Evolutionary conservation across 2,329 filamentous ascomycete genomes (phyloP), one percentile per base, ranked within the genome.

Genomic region (Coniosporium tulheliwenetii): DNA sequence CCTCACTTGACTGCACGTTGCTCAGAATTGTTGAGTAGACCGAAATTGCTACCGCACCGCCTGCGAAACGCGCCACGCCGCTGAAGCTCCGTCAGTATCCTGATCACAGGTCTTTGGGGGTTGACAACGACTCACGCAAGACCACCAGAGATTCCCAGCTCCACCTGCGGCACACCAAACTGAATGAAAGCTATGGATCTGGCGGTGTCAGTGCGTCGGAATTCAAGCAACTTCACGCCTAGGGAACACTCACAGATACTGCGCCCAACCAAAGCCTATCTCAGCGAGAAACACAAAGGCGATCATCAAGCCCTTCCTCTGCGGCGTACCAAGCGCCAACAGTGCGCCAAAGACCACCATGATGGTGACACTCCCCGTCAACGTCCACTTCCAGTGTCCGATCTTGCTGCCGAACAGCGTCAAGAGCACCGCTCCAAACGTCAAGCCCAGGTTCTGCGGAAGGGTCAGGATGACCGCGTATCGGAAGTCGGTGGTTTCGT

Each of bases 331-430:
- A 3, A 69, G 48, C 0, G 58, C 65, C 14, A 70, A 47, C 13
- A 70, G 47, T 0, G 59, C 60, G 1, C 65, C 67, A 41, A 67
- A 70, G 5, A 69, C 43, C 4, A 67, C 63, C 65, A 70, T 70
- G 15, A 69, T 46, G 34, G 59, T 57, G 3, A 64, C 56, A 1
- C 62, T 62, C 0, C 51, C 64, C 0, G 58, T 64, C 26, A 69
- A 48, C 16, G 64, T 64, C 65, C 64, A 68, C 13, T 66, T 57
- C 64, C 65, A 70, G 44, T 64, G 56, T 8, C 59, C 55, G 38
- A 70, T 61, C 42, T 49, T 57, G 32, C 56, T 54, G 8, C 67
- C 66, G 34, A 69, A 58, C 3, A 55, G 41, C 0, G 59, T 60
- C 5, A 70, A 54, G 10, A 64, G 45, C 0, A 62, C 50, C 1